A percentile compares a stretch with the other conserved stretches of the same genome.
phyloP scores from a whole-genome alignment of 306 rosid genomes.

The Quercus suber region DNA sequence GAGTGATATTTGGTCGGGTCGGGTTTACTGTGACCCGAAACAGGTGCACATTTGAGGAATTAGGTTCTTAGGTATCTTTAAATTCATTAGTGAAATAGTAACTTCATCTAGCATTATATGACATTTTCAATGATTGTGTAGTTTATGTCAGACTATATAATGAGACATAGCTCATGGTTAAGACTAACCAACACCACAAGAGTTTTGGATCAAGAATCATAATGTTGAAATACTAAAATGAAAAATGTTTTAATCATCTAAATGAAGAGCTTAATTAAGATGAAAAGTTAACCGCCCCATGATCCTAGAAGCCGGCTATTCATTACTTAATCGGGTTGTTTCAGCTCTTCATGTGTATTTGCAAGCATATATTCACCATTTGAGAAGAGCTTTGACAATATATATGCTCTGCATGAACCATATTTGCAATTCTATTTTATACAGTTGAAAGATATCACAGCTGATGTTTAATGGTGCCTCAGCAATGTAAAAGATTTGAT shows the following conservation, averaged over 20 bases:
- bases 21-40: too few relatives aligned
- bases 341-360: neutral
- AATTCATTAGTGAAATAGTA: too few relatives aligned
- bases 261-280: neutral
- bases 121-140: too few relatives aligned
- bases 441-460: neutral
- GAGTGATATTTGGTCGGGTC: too few relatives aligned
- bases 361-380: neutral
- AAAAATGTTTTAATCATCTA: neutral
- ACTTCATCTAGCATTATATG: too few relatives aligned
- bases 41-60: too few relatives aligned
- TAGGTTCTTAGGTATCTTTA: too few relatives aligned
- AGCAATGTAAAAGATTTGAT: neutral
- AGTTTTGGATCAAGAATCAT: too few relatives aligned
- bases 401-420: conserved; percentile 10
- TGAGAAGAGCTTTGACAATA: conserved; percentile 2
- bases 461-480: neutral
- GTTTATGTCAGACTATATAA: too few relatives aligned
- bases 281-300: neutral
- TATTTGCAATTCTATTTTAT: neutral
- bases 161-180: too few relatives aligned
- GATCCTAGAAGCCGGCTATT: conserved; percentile 6
- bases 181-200: too few relatives aligned
- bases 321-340: neutral
- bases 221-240: too few relatives aligned